Percentiles rank a stretch among this genome's conserved stretches.
These are phyloP conservation scores for Chlorella ohadii DNA, from an alignment of 139 green algal species.

Conservation along the genomic window DNA sequence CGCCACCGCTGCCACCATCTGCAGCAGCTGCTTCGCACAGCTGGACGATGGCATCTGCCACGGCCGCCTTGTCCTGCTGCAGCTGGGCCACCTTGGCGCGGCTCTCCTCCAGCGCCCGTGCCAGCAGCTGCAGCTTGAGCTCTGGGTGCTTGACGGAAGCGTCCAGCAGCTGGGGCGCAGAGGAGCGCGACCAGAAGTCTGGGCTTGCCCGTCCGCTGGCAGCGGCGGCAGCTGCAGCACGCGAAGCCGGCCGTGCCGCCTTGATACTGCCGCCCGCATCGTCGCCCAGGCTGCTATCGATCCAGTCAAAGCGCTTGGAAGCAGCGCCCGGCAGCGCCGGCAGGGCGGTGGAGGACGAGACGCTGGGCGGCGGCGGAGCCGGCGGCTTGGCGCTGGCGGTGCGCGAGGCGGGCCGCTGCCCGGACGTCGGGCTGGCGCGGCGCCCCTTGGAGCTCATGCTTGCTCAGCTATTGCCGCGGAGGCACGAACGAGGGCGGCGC, in stretches of 20 bases:
- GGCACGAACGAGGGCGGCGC: too few species aligned
- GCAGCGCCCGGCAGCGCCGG: neutral
- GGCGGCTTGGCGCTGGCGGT: too few species aligned
- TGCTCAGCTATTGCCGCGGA: neutral
- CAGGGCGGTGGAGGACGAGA: too few species aligned
- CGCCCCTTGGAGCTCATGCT: neutral
- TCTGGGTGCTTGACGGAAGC: slow-evolving; percentile 1
- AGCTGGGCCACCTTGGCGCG: neutral
- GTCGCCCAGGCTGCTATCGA: neutral
- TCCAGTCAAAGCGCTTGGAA: neutral
- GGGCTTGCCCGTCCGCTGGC: neutral
- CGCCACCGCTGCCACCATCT: neutral
- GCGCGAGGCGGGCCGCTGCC: neutral
- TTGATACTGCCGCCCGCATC: neutral
- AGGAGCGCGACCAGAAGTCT: neutral
- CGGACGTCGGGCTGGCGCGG: neutral
- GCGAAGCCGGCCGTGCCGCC: neutral
- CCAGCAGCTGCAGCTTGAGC: slow-evolving; percentile 26
- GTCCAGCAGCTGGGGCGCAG: neutral
- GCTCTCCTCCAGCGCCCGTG: slow-evolving; percentile 14
- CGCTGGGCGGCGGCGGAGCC: too few species aligned
- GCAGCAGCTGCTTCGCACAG: neutral
- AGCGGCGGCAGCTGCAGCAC: neutral
- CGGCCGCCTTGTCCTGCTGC: neutral
- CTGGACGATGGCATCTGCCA: neutral